Evolutionary conservation across 805 yeast genomes (phyloP), one percentile per base, ranked within the genome.

Genomic region (Middelhovenomyces tepae): DNA sequence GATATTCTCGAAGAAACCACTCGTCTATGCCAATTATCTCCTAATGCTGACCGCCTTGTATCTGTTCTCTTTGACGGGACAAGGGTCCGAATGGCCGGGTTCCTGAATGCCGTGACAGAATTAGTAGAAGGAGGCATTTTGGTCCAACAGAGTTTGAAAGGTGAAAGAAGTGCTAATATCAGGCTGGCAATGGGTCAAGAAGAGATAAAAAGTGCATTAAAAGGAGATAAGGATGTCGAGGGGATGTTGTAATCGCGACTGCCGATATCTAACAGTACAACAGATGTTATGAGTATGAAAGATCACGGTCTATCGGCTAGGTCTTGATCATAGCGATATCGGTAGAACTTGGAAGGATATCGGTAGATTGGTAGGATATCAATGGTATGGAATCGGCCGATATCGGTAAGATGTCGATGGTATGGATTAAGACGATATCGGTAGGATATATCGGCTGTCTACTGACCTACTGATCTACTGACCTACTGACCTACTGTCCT

Each of bases 121-220:
- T 60, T 89, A 35, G 72, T 73, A 9, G 95, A 86, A 36, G 74
- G 77, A 27, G 97, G 96, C 0, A 60, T 89, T 4, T 41, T 91
- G 2, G 60, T 74, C 3, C 78, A 74, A 46, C 93, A 83, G 49
- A 71, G 71, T 29, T 60, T 71, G 37, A 69, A 68, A 31, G 77
- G 85, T 17, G 93, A 83, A 47, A 65, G 95, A 32, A 59, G 71
- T 35, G 67, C 77, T 16, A 56, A 75, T 36, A 59, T 89, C 0
- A 70, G 80, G 33, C 59, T 91, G 38, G 74, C 72, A 43, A 62
- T 84, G 1, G 73, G 87, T 3, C 78, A 73, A 30, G 89, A 78
- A 37, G 93, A 82, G 39, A 64, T 85, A 1, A 49, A 66, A 15
- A 62, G 65, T 22, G 78, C 76, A 10, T 62, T 87, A 33, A 71